Evolutionary conservation across 805 yeast species (phyloP).

Genomic region (Kodamaea kaohsiungensis): DNA sequence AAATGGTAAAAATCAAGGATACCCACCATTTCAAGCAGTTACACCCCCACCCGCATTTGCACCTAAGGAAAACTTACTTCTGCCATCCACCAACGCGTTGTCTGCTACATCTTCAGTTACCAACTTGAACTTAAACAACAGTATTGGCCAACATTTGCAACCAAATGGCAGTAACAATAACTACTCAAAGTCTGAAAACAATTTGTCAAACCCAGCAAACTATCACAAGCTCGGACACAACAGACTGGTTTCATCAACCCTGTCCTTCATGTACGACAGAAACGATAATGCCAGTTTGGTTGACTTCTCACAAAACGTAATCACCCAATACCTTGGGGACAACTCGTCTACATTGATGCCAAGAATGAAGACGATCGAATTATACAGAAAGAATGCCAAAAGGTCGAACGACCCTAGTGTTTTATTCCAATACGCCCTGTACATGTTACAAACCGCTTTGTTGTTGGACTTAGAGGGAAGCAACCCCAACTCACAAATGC

Average conservation of each 20-base stretch:
- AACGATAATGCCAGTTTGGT: conserved; percentile 39
- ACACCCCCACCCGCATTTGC: conserved; percentile 33
- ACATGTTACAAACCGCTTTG: conserved; percentile 82
- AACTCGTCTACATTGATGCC: conserved; percentile 59
- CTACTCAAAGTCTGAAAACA: conserved; percentile 29
- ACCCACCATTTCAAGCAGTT: conserved; percentile 13
- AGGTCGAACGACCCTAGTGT: conserved; percentile 82
- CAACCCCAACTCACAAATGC: conserved; percentile 2
- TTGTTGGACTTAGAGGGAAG: conserved; percentile 44
- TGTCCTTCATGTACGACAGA: conserved; percentile 37
- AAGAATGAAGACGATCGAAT: conserved; percentile 78
- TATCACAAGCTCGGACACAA: conserved; percentile 24
- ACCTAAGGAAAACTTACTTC: conserved; percentile 11
- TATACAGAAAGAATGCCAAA: conserved; percentile 83
- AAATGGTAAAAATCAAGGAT: neutral
- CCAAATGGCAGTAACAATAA: neutral
- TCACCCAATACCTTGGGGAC: conserved; percentile 55
- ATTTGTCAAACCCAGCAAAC: conserved; percentile 20
- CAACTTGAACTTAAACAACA: conserved; percentile 26
- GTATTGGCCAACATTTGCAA: neutral
- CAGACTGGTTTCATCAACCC: conserved; percentile 39
- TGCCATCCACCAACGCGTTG: conserved; percentile 31
- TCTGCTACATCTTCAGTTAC: conserved; percentile 39
- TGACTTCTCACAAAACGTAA: conserved; percentile 53
- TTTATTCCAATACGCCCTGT: conserved; percentile 89